Base-by-base conservation (phyloP, 1,284 basidiomycete genomes). In the Cutaneotrichosporon arboriforme region DNA sequence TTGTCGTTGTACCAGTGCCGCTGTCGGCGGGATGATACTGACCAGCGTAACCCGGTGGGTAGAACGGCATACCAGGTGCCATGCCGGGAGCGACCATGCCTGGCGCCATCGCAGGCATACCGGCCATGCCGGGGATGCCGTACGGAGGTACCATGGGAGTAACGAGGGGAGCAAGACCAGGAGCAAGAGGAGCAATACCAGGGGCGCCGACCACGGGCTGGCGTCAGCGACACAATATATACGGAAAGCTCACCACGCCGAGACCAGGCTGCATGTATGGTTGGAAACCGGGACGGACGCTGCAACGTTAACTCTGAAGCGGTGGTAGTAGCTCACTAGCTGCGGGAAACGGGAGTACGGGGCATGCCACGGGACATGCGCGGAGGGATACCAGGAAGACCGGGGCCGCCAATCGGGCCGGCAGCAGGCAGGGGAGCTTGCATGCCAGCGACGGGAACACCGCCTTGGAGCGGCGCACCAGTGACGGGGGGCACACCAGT, bases 1-100 rank as follows among this genome's bases (percentile, higher is more conserved):
- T 45, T 14, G 46, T 47, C 22, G 46, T 47, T 21, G 36, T 47
- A 14, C 46, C 46, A 22, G 20, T 15, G 20, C 46, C 46, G 13
- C 22, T 12, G 36, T 47, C 46, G 36, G 14, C 20, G 21, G 21
- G 35, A 15, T 17, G 36, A 13, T 7, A 31, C 7, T 31, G 26
- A 5, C 26, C 26, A 31, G 26, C 26, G 10, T 31, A 18, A 15
- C 36, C 15, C 12, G 36, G 36, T 15, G 8, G 8, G 15, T 38
- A 18, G 5, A 8, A 7, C 15, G 36, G 36, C 36, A 38, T 38
- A 8, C 36, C 36, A 3, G 36, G 36, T 15, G 36, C 36, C 36
- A 15, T n/a, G 26, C 26, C 26, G 10, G 26, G 26, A 31, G 26
- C 26, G 10, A 31, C 26, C 26, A 37, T 15, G 36, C 36, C 36